These are phyloP conservation scores for Rhodotorula glutinis DNA, from an alignment of 1,284 basidiomycete genomes.

Conservation along the genomic window DNA sequence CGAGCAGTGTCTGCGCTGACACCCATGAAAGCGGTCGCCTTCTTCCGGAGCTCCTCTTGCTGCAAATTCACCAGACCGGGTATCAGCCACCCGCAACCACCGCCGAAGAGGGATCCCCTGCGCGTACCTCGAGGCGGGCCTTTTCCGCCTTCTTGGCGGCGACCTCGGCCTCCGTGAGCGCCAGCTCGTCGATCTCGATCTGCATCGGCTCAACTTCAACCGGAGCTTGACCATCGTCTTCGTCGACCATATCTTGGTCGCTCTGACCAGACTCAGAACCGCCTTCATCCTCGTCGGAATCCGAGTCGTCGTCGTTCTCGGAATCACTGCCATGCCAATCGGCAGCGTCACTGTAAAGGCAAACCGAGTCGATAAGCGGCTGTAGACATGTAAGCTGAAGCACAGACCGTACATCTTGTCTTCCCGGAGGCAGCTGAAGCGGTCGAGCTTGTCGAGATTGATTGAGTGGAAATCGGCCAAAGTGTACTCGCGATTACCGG, in stretches of 20 bases:
- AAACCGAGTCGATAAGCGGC: too few relatives aligned
- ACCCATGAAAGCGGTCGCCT: constrained; percentile 70
- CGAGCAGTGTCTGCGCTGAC: constrained; percentile 56
- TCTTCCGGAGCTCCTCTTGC: constrained; percentile 55
- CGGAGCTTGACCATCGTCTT: constrained; percentile 56
- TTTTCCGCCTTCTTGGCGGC: constrained; percentile 44
- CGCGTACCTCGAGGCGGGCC: constrained; percentile 43
- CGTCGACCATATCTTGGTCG: constrained; percentile 54
- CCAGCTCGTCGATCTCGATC: constrained; percentile 39
- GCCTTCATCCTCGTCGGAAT: constrained; percentile 42
- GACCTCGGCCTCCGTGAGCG: constrained; percentile 36
- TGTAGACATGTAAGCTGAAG: too few relatives aligned
- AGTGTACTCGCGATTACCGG: constrained; percentile 74
- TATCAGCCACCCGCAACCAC: too few relatives aligned
- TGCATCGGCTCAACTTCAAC: constrained; percentile 52
- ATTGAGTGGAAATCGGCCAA: constrained; percentile 77
- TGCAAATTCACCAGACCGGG: constrained; percentile 6
- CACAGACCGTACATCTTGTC: constrained; percentile 57
- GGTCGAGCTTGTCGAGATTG: constrained; percentile 74
- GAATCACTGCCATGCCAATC: constrained; percentile 35
- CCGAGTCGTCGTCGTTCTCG: constrained; percentile 51
- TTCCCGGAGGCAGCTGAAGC: constrained; percentile 66
- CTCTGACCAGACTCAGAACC: constrained; percentile 47
- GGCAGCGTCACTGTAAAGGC: constrained; percentile 17
- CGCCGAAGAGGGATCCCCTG: too few relatives aligned